These are phyloP conservation scores for Hordeum marinum DNA, from an alignment of 176 grass and related monocot species.

Conservation along the genomic window DNA sequence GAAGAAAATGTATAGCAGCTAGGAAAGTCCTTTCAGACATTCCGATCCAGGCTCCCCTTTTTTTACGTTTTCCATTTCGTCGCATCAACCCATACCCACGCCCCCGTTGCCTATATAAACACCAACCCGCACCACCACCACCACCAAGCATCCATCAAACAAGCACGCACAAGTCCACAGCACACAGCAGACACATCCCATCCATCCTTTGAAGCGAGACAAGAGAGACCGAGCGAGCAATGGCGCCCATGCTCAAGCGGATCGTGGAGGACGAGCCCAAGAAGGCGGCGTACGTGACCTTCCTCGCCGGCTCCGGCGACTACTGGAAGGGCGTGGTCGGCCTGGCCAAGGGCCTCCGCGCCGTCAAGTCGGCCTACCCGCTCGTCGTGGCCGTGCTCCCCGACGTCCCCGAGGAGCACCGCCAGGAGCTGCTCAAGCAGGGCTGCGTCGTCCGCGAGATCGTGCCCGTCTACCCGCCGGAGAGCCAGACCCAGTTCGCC, in stretches of 20 bases:
- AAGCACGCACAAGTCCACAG: not conserved
- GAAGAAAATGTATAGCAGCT: not conserved
- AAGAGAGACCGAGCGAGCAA: not conserved
- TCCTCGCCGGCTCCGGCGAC: conserved; percentile 74
- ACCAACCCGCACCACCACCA: too few relatives aligned
- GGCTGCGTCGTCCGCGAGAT: conserved; percentile 80
- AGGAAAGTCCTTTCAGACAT: not conserved
- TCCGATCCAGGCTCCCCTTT: not conserved
- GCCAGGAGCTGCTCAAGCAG: conserved; percentile 22
- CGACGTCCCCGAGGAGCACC: conserved; percentile 57
- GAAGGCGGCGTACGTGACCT: conserved; percentile 59
- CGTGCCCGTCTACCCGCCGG: conserved; percentile 59
- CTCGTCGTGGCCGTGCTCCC: conserved; percentile 76
- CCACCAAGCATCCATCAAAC: not conserved
- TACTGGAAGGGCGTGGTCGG: conserved; percentile 80
- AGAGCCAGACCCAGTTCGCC: conserved; percentile 69
- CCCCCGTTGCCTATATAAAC: not conserved
- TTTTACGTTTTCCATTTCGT: not conserved
- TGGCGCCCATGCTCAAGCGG: not conserved
- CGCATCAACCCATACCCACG: not conserved
- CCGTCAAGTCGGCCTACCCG: conserved; percentile 40
- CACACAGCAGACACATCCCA: not conserved
- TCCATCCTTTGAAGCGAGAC: not conserved
- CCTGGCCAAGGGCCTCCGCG: conserved; percentile 66
- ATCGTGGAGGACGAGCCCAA: not conserved